Percentiles rank a stretch among this genome's conserved stretches.
These are phyloP conservation scores for Ormosia emarginata DNA, from an alignment of 306 rosid species.

Conservation along the genomic window DNA sequence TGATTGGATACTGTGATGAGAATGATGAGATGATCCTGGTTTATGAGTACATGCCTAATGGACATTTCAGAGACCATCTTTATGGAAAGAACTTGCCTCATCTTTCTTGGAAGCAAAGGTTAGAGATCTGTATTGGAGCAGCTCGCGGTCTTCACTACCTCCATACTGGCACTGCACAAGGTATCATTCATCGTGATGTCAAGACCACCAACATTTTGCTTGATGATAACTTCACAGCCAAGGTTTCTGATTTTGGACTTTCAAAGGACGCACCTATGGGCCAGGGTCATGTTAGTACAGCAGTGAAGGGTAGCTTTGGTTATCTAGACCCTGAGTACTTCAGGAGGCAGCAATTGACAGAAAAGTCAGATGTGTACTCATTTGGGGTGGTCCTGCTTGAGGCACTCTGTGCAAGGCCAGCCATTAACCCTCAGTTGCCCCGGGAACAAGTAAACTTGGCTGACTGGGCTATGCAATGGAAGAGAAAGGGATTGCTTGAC, in stretches of 20 bases:
- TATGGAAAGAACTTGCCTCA: constrained; percentile 49
- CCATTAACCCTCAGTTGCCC: constrained; percentile 50
- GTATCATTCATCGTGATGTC: constrained; percentile 61
- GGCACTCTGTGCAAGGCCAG: constrained; percentile 58
- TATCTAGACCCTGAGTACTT: constrained; percentile 69
- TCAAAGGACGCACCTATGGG: constrained; percentile 62
- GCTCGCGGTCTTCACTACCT: constrained; percentile 66
- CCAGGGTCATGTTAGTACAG: constrained; percentile 62
- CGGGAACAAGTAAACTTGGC: constrained; percentile 64
- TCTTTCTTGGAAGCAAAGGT: constrained; percentile 59
- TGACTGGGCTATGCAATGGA: constrained; percentile 68
- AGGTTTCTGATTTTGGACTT: constrained; percentile 59
- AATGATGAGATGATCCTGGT: constrained; percentile 58
- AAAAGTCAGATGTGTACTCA: constrained; percentile 62
- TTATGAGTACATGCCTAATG: constrained; percentile 61
- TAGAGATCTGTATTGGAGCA: constrained; percentile 52
- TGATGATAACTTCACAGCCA: constrained; percentile 57
- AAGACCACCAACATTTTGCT: constrained; percentile 60
- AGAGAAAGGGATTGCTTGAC: constrained; percentile 55
- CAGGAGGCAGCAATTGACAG: constrained; percentile 61
- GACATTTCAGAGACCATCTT: constrained; percentile 59
- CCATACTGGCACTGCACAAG: constrained; percentile 65
- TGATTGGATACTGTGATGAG: constrained; percentile 63
- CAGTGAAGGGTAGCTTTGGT: constrained; percentile 66
- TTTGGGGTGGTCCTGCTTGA: constrained; percentile 62